Base-by-base conservation (phyloP, 1,139 yeast genomes). In the Debaryomyces psychrophilus region DNA sequence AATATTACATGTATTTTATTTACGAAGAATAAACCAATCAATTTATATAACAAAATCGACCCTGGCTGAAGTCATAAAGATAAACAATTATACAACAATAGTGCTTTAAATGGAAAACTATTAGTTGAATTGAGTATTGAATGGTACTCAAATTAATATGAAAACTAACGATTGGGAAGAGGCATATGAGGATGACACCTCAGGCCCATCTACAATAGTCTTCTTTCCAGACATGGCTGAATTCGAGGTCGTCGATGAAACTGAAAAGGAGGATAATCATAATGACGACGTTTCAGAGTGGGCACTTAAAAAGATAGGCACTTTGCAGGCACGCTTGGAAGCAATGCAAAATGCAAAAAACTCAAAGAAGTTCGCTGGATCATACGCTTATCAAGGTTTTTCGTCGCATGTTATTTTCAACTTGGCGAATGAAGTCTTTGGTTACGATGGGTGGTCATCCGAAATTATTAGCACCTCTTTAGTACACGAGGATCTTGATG, bases 371-470 rank as follows among this genome's bases (percentile, higher is more conserved):
- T 44, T 41, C 17, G 23, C 40, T 20, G 52, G 55, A 8, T 20
- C 45, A 25, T 44, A 46, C 18, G 48, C 49, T 5, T 22, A 41
- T 33, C 27, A 43, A 37, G 50, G 46, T 9, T 50, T 54, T 18
- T 55, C 67, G 14, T 52, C 65, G 6, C 52, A 57, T 17, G 46
- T 67, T 31, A 71, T 81, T 3, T 68, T 83, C 37, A 67, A 67
- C 20, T 59, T 82, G 26, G 88, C 90, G 3, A 87, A 87, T 56
- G 81, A 76, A 36, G 70, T 78, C 3, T 86, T 85, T 67, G 93
- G 92, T 1, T 75, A 67, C 53, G 64, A 75, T 44, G 90, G 90
- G 25, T 87, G 95, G 95, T 71, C 77, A 20, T 73, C 82, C 1
- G 73, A 72, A 48, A 64, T 86, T 8, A 52, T 69, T 23, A 64